These are phyloP conservation scores for Ceratobasidium sp. DNA, from an alignment of 1,284 basidiomycete species.

Conservation along the genomic window DNA sequence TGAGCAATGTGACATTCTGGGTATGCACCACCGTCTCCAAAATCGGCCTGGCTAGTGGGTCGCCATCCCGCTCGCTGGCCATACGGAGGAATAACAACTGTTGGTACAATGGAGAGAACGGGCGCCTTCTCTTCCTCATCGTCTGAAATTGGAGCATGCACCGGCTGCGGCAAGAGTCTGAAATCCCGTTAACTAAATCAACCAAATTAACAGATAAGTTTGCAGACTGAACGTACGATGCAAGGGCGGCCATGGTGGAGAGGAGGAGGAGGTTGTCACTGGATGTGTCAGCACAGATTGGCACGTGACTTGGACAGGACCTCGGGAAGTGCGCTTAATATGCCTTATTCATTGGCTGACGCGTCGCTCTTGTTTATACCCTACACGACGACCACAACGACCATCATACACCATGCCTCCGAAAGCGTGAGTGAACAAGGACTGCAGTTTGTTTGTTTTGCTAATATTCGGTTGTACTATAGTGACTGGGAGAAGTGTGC, in stretches of 20 bases:
- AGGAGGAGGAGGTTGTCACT: conserved; percentile 25
- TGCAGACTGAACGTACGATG: conserved; percentile 66
- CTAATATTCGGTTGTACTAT: conserved; percentile 15
- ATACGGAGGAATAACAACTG: conserved; percentile 79
- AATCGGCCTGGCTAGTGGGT: conserved; percentile 85
- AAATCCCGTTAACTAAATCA: not conserved
- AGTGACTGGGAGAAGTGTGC: conserved; percentile 98
- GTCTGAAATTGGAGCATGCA: conserved; percentile 70
- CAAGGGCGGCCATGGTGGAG: conserved; percentile 69
- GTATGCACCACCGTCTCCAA: conserved; percentile 93
- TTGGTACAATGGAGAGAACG: conserved; percentile 62
- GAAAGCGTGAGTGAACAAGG: conserved; percentile 68
- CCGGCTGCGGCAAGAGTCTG: conserved; percentile 76
- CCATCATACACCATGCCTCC: conserved; percentile 74
- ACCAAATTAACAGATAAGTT: conserved; percentile 2
- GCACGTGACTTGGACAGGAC: conserved; percentile 56
- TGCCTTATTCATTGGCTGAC: conserved; percentile 42
- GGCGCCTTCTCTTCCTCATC: conserved; percentile 67
- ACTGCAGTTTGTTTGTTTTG: conserved; percentile 48
- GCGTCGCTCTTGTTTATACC: conserved; percentile 46
- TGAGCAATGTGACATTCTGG: conserved; percentile 98
- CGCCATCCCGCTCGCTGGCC: conserved; percentile 90
- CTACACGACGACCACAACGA: conserved; percentile 48
- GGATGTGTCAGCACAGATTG: conserved; percentile 36
- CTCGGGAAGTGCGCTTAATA: conserved; percentile 47